Percentiles rank a stretch among this genome's conserved stretches.
phyloP scores from a whole-genome alignment of 345 rosid species.

The Psidium guajava region DNA sequence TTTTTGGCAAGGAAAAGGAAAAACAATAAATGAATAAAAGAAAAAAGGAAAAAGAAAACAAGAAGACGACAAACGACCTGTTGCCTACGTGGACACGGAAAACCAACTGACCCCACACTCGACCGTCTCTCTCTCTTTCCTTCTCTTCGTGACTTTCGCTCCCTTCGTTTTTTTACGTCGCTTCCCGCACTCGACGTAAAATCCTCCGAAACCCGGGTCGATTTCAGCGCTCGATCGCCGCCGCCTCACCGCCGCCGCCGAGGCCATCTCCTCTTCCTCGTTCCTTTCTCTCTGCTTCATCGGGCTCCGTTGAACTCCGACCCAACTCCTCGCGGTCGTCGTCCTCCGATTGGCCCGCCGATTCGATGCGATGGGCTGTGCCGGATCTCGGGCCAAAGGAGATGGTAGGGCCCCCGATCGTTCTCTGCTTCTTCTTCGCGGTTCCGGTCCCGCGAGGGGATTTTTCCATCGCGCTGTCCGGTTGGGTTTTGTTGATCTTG shows the following conservation, averaged over 20 bases:
- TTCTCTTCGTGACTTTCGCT: neutral
- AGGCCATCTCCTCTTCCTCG: neutral
- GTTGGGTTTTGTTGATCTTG: neutral
- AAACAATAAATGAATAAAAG: neutral
- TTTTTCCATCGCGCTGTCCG: neutral
- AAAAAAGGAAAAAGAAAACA: neutral
- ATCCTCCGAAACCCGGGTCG: neutral
- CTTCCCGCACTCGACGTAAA: neutral
- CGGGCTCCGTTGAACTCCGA: neutral
- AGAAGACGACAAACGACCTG: neutral
- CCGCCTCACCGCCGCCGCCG: no score
- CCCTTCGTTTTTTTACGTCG: neutral
- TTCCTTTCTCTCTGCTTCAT: neutral
- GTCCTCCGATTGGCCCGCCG: neutral
- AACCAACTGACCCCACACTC: neutral
- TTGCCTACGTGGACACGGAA: neutral
- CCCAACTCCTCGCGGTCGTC: neutral
- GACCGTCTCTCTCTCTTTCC: neutral
- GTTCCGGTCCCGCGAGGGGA: neutral
- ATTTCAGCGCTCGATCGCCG: neutral
- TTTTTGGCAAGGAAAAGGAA: neutral
- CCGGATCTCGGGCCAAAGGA: constrained; percentile 6
- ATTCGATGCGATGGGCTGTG: constrained; percentile 12
- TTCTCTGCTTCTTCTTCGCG: neutral
- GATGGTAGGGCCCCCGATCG: neutral